phyloP scores from a whole-genome alignment of 176 grass and related monocot genomes.

The Zoysia japonica region DNA sequence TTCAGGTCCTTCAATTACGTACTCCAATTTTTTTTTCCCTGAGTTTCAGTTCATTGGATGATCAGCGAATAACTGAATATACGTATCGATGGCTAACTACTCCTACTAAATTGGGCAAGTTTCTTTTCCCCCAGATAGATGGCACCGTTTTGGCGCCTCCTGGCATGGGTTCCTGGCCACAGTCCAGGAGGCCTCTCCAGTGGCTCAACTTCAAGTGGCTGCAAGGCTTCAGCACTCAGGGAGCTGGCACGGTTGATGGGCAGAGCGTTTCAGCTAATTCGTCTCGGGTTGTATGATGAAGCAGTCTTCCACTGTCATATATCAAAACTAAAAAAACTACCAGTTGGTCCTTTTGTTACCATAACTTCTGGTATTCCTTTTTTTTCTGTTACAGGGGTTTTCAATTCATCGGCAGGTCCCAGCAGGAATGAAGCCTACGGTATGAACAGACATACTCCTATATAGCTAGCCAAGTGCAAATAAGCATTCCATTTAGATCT shows the following conservation, averaged over 20 bases:
- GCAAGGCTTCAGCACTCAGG: conserved; percentile 56
- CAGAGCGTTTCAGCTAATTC: conserved; percentile 33
- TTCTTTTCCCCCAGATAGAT: conserved; percentile 56
- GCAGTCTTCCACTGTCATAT: not conserved
- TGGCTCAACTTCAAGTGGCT: conserved; percentile 91
- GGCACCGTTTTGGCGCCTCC: conserved; percentile 55
- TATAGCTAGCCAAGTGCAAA: not conserved
- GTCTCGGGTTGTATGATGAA: conserved; percentile 19
- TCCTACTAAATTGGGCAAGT: not conserved
- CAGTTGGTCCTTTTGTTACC: not conserved
- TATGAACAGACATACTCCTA: conserved; percentile 20
- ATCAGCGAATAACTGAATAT: not conserved
- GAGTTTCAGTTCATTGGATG: not conserved
- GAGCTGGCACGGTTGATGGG: conserved; percentile 58
- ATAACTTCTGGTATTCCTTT: not conserved
- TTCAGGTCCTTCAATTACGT: conserved; percentile 48
- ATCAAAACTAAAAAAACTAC: not conserved
- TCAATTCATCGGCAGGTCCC: conserved; percentile 6
- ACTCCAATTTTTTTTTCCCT: not conserved
- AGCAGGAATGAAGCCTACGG: conserved; percentile 48
- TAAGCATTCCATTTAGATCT: not conserved
- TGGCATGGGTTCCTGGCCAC: conserved; percentile 44
- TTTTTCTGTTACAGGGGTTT: conserved; percentile 11
- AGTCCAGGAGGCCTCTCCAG: conserved; percentile 47
- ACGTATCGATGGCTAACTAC: not conserved